Percentiles rank a stretch among this genome's conserved stretches.
phyloP scores from a whole-genome alignment of 208 protist genomes.

The Acanthamoeba lenticulata region DNA sequence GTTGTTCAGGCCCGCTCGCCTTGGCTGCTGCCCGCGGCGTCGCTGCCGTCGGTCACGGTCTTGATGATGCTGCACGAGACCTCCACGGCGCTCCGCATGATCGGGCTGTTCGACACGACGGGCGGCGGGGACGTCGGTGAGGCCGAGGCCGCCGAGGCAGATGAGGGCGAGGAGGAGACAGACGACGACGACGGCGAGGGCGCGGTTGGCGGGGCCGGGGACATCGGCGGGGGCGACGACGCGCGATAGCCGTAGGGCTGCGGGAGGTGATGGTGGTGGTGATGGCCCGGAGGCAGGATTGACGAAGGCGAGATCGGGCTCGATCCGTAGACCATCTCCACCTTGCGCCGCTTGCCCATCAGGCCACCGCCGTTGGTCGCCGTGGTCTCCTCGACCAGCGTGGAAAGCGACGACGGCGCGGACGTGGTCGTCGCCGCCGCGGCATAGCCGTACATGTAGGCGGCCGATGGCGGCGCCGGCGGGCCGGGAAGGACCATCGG shows the following conservation, averaged over 20 bases:
- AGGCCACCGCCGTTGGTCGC: constrained; percentile 9
- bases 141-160: no score
- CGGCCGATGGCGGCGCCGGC: neutral
- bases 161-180: no score
- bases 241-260: neutral
- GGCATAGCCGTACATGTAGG: neutral
- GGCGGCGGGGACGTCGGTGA: no score
- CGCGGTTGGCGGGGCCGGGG: no score
- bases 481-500: constrained; percentile 22
- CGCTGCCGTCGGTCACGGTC: constrained; percentile 4
- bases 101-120: neutral
- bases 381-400: neutral
- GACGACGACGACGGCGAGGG: no score
- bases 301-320: neutral
- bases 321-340: neutral
- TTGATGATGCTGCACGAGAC: constrained; percentile 47
- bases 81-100: neutral
- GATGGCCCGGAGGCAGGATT: neutral
- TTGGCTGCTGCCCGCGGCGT: neutral
- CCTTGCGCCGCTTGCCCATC: neutral
- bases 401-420: neutral
- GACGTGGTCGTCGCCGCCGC: neutral
- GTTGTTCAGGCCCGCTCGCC: neutral
- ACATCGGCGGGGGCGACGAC: no score
- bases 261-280: neutral